phyloP scores from a whole-genome alignment of 2,329 filamentous ascomycete species.

The Neonectria faginata region DNA sequence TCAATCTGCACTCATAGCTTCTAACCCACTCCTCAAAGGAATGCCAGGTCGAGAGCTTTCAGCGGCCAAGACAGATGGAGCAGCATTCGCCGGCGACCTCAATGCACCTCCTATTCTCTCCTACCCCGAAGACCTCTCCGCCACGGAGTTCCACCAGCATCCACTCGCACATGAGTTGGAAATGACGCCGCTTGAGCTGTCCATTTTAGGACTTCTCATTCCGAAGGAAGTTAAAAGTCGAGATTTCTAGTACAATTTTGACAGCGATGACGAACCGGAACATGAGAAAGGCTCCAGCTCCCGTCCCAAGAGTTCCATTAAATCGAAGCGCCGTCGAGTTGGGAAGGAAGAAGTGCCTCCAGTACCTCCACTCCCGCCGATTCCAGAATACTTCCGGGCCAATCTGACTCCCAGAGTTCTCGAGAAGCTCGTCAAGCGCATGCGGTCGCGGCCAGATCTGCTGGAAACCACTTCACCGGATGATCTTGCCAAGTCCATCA shows the following conservation, averaged over 20 bases:
- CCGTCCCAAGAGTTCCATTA: conserved; percentile 19
- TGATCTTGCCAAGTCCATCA: conserved; percentile 13
- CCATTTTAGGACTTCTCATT: conserved; percentile 50
- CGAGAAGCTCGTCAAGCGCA: conserved; percentile 46
- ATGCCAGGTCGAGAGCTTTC: conserved; percentile 55
- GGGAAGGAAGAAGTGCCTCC: conserved; percentile 38
- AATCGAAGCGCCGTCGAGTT: conserved; percentile 10
- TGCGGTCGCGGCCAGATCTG: conserved; percentile 40
- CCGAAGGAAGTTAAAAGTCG: conserved; percentile 50
- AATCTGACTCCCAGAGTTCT: conserved; percentile 43
- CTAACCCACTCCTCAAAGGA: conserved; percentile 58
- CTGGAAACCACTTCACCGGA: conserved; percentile 14
- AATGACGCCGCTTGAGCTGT: conserved; percentile 46
- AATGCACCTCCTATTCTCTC: conserved; percentile 47
- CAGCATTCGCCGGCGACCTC: conserved; percentile 50
- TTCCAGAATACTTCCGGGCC: conserved; percentile 46
- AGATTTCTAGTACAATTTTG: conserved; percentile 54
- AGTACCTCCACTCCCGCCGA: conserved; percentile 47
- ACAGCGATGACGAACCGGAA: conserved; percentile 49
- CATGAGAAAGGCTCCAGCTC: conserved; percentile 26
- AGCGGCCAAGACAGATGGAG: conserved; percentile 52
- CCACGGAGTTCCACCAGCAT: conserved; percentile 51
- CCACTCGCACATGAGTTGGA: conserved; percentile 50
- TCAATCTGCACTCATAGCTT: conserved; percentile 27
- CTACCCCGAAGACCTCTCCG: conserved; percentile 52